phyloP scores from a whole-genome alignment of 108 stramenopile genomes.

The Cyclotella choctawhatcheeana region DNA sequence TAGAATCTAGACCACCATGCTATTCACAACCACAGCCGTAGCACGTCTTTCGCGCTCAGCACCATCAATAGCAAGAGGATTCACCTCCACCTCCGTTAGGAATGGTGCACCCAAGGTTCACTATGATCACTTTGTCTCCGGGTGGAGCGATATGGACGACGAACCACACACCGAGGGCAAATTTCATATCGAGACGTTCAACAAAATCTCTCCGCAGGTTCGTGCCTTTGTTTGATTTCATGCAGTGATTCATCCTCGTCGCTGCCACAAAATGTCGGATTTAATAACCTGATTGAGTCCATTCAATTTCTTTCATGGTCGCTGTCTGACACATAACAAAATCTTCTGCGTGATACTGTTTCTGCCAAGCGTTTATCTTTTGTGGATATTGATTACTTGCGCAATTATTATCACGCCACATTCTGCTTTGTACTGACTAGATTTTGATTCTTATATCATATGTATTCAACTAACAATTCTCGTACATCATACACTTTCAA shows the following conservation, averaged over 20 bases:
- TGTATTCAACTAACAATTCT: background rate
- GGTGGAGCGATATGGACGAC: slow-evolving; percentile 11
- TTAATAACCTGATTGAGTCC: slow-evolving; percentile 20
- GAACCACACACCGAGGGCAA: slow-evolving; percentile 50
- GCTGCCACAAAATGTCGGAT: background rate
- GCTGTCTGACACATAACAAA: slow-evolving; percentile 28
- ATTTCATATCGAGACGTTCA: slow-evolving; percentile 91
- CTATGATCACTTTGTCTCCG: slow-evolving; percentile 19
- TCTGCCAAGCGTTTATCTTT: slow-evolving; percentile 13
- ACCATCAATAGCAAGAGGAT: background rate
- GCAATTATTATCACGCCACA: slow-evolving; percentile 22
- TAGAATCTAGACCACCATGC: background rate
- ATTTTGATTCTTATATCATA: background rate
- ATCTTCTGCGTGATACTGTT: slow-evolving; percentile 19
- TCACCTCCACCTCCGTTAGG: slow-evolving; percentile 5
- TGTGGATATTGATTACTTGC: slow-evolving; percentile 12
- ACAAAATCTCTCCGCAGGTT: slow-evolving; percentile 84
- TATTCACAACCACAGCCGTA: slow-evolving; percentile 1
- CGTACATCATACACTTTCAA: background rate
- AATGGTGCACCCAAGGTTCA: slow-evolving; percentile 2
- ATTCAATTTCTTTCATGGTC: slow-evolving; percentile 19
- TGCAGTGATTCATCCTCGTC: background rate
- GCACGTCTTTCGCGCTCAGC: background rate
- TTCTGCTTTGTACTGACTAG: background rate
- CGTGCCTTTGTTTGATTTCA: background rate